Evolutionary conservation across 208 protist genomes (phyloP), one percentile per base, ranked within the genome.

Genomic region (Leptomonas seymouri): DNA sequence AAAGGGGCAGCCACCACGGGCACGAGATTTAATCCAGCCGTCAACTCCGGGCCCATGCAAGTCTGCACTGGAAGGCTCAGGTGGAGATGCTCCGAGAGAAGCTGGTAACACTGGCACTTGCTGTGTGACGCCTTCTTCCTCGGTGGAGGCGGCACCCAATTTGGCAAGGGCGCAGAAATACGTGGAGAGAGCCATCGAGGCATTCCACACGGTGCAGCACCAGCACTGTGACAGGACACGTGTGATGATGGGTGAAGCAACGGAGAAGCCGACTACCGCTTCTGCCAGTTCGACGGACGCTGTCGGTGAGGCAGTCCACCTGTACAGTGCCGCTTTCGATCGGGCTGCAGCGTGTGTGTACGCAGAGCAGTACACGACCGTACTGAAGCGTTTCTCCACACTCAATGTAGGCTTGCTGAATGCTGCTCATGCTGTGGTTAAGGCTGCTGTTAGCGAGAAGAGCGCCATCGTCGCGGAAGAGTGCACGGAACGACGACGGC

Each of bases 321-420:
- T 42, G 0, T 68, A 57, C 51, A 9, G n/a, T 2, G 27, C 18
- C 21, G 41, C 71, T 7, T 71, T 77, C 39, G 71, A 71, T 57
- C 16, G 39, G 20, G 50, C 41, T 23, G 71, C 64, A 3, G 36
- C 46, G 3, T n/a, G 21, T 20, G 71, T 71, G 23, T 67, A 50
- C 31, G 21, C 60, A 5, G 60, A 73, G 42, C 58, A 81, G 53
- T 77, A 77, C 70, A 39, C 57, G 5, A 25, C 42, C n/a, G 62
- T 75, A 30, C 58, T 55, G 50, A 25, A 65, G 54, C 76, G 76
- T 23, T 74, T 73, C 21, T 21, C 66, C 0, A 65, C 64, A 34
- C 59, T 42, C 30, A 71, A 67, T 39, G 71, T 39, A 18, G 20
- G 18, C 6, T 30, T 50, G 12, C 42, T 77, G 21, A 14, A 34